Base-by-base conservation (phyloP, 495 filamentous ascomycete species). In the Platismatia glauca region DNA sequence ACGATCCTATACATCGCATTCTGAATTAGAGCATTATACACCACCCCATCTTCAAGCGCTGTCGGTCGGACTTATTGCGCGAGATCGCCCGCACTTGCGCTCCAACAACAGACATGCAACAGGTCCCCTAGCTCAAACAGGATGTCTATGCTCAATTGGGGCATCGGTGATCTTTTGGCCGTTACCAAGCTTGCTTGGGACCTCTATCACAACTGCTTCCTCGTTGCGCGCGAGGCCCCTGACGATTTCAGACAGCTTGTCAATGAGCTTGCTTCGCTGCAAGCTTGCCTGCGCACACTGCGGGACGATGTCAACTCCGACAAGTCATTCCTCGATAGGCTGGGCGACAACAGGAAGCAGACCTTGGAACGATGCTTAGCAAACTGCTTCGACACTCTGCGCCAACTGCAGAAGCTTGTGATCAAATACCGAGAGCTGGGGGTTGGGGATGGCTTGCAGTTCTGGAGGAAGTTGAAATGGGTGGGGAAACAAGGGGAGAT, bases 401-500 rank as follows among this genome's bases (percentile, higher is more conserved):
- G 67, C 7, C 61, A 63, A 35, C 61, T 77, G 16, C 67, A 72
- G 41, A 68, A 68, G n/a, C 55, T 76, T 12, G 63, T 74, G 7
- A 56, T 57, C 20, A 69, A 60, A 37, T 75, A 76, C 53, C 58
- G 67, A 57, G 63, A 68, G 24, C 50, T 73, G 39, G 71, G 70
- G 4, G 62, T 68, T 7, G 64, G 69, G 0, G 74, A 74, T 56
- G 72, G 73, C 24, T 67, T 62, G 12, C 59, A 62, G 9, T 72
- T 76, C 31, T 76, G 74, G 75, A 70, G 70, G 55, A 74, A 65
- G 60, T 56, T 76, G 31, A 71, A 72, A 62, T 76, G 74, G 73
- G 64, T 48, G 13, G 71, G 70, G 29, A 73, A 76, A 57, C 67
- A 69, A 55, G 62, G 59, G 20, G 68, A 75, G 16, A 70, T 78